These are phyloP conservation scores for Scedosporium minutisporum DNA, from an alignment of 2,329 filamentous ascomycete genomes.

Conservation along the genomic window DNA sequence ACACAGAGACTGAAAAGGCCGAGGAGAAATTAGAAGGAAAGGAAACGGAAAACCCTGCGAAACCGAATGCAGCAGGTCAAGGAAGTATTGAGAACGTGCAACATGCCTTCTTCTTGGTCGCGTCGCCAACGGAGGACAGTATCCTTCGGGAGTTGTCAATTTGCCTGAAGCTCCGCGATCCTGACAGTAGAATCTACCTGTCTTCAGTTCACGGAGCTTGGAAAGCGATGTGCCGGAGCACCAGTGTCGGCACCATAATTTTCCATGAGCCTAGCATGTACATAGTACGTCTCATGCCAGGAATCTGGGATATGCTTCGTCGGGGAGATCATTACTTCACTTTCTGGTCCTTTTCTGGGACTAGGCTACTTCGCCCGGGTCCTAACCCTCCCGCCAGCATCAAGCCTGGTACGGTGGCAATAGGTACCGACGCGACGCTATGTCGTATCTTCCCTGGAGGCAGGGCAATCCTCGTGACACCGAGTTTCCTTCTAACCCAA, in stretches of 20 bases:
- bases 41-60: neutral
- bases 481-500: constrained; percentile 30
- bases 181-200: constrained; percentile 30
- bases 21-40: neutral
- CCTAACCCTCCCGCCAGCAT: constrained; percentile 8
- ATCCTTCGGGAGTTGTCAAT: constrained; percentile 27
- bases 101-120: constrained; percentile 37
- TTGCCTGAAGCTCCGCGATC: constrained; percentile 33
- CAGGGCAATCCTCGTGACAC: constrained; percentile 27
- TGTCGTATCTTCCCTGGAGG: constrained; percentile 21
- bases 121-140: constrained; percentile 27
- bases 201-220: constrained; percentile 35
- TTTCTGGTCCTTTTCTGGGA: constrained; percentile 32
- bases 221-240: constrained; percentile 28
- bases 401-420: neutral
- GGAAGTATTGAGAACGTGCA: constrained; percentile 7
- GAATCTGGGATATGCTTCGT: constrained; percentile 23
- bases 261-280: constrained; percentile 33
- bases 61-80: neutral
- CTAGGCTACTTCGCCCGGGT: constrained; percentile 12
- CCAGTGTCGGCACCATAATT: constrained; percentile 24
- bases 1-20: neutral
- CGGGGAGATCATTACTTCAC: constrained; percentile 15
- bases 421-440: constrained; percentile 8
- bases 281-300: constrained; percentile 29